Conservation (phyloP, 78 protist species). For the Paulinella micropora region DNA sequence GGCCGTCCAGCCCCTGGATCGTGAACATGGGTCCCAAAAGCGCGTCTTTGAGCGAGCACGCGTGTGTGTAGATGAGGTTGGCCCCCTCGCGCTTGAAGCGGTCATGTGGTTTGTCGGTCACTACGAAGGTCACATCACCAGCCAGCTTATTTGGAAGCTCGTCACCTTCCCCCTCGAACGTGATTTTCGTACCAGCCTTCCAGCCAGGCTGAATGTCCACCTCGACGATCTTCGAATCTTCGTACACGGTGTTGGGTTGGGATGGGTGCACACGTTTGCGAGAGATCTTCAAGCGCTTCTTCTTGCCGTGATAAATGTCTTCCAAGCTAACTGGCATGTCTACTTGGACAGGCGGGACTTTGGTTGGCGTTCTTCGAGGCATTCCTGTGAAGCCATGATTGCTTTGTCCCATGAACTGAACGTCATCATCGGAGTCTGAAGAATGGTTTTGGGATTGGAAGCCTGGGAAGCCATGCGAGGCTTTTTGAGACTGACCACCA, state of each 20-base stretch:
- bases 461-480: not conserved
- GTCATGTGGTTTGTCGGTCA: not conserved
- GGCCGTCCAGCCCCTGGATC: too few species aligned
- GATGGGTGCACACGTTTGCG: not conserved
- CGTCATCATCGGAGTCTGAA: not conserved
- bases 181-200: not conserved
- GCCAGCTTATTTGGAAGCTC: not conserved
- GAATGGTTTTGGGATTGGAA: not conserved
- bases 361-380: not conserved
- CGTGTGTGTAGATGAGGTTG: not conserved
- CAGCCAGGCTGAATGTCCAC: not conserved
- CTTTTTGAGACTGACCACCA: not conserved
- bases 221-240: not conserved
- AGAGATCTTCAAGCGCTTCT: too few species aligned
- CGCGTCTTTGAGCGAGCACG: too few species aligned
- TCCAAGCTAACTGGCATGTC: not conserved
- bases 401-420: not conserved
- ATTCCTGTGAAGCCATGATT: not conserved
- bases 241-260: not conserved
- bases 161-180: not conserved
- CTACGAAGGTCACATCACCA: not conserved
- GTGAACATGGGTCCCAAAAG: too few species aligned
- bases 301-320: too few species aligned
- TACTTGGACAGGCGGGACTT: not conserved
- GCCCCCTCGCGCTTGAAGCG: slow-evolving; percentile 6